phyloP scores from a whole-genome alignment of 192 early-diverging fungal species.

The Thoreauomyces humboldtii region DNA sequence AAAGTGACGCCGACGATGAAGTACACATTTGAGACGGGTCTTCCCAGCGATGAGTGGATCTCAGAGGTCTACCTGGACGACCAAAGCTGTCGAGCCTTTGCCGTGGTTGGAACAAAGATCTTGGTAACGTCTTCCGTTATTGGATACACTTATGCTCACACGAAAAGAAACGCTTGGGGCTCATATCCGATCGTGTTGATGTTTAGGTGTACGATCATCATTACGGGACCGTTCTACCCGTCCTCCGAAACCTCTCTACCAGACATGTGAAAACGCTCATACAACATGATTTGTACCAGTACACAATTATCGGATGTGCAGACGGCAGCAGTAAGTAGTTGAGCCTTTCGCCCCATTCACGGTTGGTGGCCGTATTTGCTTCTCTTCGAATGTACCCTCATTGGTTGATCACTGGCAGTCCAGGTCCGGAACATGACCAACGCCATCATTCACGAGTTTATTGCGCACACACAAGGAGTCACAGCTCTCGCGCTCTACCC shows the following conservation, averaged over 20 bases:
- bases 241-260: conserved; percentile 25
- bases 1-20: conserved; percentile 23
- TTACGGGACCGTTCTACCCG: background rate
- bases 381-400: background rate
- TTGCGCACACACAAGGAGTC: conserved; percentile 42
- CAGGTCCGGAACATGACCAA: conserved; percentile 41
- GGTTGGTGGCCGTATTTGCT: no score
- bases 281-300: conserved; percentile 42
- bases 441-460: conserved; percentile 49
- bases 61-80: conserved; percentile 34
- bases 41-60: conserved; percentile 48
- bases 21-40: conserved; percentile 18
- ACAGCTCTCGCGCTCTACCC: conserved; percentile 41
- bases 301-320: conserved; percentile 44
- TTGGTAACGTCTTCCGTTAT: conserved; percentile 21
- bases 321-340: conserved; percentile 43
- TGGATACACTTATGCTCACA: conserved; percentile 24
- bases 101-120: conserved; percentile 40
- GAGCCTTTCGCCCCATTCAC: background rate
- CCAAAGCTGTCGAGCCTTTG: conserved; percentile 28
- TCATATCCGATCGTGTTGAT: no score
- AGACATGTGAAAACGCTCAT: conserved; percentile 41
- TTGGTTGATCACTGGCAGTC: conserved; percentile 14
- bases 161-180: conserved; percentile 18
- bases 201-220: background rate